Percentiles rank a stretch among this genome's conserved stretches.
Conservation (phyloP, 2,329 filamentous ascomycete species). For the Pestalotiopsis sp. region DNA sequence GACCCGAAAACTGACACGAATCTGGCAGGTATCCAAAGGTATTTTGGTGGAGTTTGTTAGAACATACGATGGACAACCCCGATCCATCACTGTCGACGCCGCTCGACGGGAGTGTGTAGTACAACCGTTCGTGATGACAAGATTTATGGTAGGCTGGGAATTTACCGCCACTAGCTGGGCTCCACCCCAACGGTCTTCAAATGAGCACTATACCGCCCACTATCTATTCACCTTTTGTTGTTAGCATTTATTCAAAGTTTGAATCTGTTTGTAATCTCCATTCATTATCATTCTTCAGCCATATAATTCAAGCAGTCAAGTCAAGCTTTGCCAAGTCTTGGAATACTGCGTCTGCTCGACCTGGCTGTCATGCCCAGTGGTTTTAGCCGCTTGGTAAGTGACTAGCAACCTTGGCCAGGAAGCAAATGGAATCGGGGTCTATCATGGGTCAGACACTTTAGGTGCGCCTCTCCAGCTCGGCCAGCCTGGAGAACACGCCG, state of each 20-base stretch:
- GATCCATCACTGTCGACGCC: not conserved
- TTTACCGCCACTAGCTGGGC: not conserved
- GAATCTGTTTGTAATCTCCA: too few species aligned
- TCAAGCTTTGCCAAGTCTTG: conserved; percentile 9
- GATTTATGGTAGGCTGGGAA: not conserved
- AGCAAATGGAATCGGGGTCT: not conserved
- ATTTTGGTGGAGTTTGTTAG: not conserved
- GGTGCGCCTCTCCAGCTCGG: not conserved
- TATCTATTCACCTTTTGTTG: not conserved
- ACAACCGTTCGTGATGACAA: too few species aligned
- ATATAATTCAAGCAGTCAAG: not conserved
- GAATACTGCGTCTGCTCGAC: not conserved
- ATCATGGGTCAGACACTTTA: not conserved
- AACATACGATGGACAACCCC: not conserved
- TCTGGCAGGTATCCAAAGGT: not conserved
- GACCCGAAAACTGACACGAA: not conserved
- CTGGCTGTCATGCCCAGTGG: not conserved
- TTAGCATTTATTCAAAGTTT: too few species aligned
- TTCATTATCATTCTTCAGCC: too few species aligned
- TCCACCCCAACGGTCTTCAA: not conserved
- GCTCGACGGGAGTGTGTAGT: not conserved
- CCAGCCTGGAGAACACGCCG: not conserved
- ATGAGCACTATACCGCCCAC: not conserved
- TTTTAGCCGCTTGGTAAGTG: not conserved
- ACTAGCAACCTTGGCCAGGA: not conserved